Evolutionary conservation across 2,329 filamentous ascomycete genomes (phyloP).

Genomic region (Cadophora malorum): DNA sequence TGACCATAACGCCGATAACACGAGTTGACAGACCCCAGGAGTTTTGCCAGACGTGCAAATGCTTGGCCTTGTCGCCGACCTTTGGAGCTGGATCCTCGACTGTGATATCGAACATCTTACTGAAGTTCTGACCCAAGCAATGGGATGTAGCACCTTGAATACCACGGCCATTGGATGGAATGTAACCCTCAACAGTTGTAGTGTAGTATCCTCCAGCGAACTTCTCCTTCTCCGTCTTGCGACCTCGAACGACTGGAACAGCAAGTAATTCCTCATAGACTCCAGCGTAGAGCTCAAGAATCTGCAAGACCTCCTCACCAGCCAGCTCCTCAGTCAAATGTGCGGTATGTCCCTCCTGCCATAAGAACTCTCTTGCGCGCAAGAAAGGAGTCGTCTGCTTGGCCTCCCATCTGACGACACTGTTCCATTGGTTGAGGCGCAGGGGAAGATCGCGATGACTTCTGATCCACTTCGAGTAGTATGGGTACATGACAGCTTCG

Average conservation of each 20-base stretch:
- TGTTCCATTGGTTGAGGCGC: slow-evolving; percentile 98
- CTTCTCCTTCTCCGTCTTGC: slow-evolving; percentile 97
- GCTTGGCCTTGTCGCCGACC: slow-evolving; percentile 75
- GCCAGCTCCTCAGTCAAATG: slow-evolving; percentile 86
- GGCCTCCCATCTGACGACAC: slow-evolving; percentile 91
- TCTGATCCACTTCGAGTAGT: slow-evolving; percentile 97
- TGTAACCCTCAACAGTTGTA: slow-evolving; percentile 95
- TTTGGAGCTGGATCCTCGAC: slow-evolving; percentile 86
- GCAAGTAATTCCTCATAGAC: slow-evolving; percentile 95
- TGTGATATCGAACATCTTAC: slow-evolving; percentile 98
- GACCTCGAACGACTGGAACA: slow-evolving; percentile 89
- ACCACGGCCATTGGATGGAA: slow-evolving; percentile 91
- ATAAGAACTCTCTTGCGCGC: slow-evolving; percentile 91
- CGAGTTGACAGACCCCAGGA: slow-evolving; percentile 98
- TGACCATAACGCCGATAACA: slow-evolving; percentile 98
- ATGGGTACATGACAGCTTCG: slow-evolving; percentile 89
- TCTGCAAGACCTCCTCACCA: slow-evolving; percentile 85
- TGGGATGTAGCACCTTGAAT: slow-evolving; percentile 97
- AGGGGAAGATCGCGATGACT: slow-evolving; percentile 94
- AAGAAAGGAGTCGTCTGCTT: slow-evolving; percentile 91
- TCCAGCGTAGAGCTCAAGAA: slow-evolving; percentile 89
- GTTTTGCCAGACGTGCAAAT: slow-evolving; percentile 95
- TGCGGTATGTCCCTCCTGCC: slow-evolving; percentile 87
- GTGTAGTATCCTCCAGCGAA: slow-evolving; percentile 97
- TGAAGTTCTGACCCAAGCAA: slow-evolving; percentile 92